Percentiles rank a stretch among this genome's conserved stretches.
phyloP scores from a whole-genome alignment of 805 yeast genomes.

The Kregervanrija pseudodelftensis region DNA sequence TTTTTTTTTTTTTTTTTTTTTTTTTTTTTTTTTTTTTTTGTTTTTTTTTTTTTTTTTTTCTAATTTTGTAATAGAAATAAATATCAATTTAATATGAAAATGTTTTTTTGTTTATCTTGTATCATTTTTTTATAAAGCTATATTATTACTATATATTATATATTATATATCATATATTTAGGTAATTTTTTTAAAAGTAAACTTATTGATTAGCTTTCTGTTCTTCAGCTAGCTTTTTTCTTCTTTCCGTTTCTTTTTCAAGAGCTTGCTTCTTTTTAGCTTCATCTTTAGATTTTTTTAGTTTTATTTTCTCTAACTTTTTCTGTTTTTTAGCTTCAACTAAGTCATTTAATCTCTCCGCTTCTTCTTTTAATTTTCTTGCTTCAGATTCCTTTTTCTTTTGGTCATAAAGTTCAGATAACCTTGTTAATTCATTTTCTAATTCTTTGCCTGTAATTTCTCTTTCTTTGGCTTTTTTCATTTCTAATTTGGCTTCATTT shows the following conservation, averaged over 20 bases:
- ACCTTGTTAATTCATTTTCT: conserved; percentile 18
- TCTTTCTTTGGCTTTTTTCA: conserved; percentile 14
- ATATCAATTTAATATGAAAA: background rate
- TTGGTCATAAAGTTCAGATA: conserved; percentile 15
- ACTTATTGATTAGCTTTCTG: background rate
- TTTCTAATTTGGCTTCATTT: conserved; percentile 16
- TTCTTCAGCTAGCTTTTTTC: conserved; percentile 12
- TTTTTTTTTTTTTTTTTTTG: background rate
- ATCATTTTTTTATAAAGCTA: background rate
- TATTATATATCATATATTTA: no score
- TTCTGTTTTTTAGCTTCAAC: conserved; percentile 21
- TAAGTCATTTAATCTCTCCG: conserved; percentile 25
- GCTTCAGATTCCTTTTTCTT: conserved; percentile 13
- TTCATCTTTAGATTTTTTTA: conserved; percentile 15
- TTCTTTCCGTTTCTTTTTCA: conserved; percentile 24
- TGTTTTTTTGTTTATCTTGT: background rate
- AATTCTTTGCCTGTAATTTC: conserved; percentile 3
- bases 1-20: background rate
- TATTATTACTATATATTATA: no score
- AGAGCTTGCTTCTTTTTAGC: conserved; percentile 19
- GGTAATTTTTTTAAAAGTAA: background rate
- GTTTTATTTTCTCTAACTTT: conserved; percentile 14
- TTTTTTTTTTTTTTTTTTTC: background rate
- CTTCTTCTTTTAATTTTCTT: conserved; percentile 16
- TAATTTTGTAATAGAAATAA: background rate